These are phyloP conservation scores for Camellia sinensis DNA, from an alignment of 148 eudicot species.

Conservation along the genomic window DNA sequence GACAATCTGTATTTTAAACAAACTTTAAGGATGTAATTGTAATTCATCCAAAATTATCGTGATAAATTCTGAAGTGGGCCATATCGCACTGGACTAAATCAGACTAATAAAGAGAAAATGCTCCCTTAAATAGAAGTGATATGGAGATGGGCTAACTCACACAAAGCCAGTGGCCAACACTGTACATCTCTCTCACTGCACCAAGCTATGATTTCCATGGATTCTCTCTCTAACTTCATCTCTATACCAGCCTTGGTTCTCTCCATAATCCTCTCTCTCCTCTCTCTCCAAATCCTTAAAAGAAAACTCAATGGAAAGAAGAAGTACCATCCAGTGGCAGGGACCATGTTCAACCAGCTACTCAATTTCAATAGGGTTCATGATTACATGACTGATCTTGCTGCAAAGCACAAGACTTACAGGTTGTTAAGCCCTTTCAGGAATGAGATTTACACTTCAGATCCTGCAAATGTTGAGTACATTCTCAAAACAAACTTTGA, in stretches of 20 bases:
- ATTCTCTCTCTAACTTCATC: not conserved
- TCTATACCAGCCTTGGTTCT: not conserved
- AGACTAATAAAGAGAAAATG: too few relatives aligned
- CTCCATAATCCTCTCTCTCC: constrained; percentile 16
- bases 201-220: constrained; percentile 4
- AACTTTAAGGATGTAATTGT: too few relatives aligned
- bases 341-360: constrained; percentile 48
- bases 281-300: constrained; percentile 11
- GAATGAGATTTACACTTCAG: constrained; percentile 58
- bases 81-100: too few relatives aligned
- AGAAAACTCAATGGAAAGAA: constrained; percentile 14
- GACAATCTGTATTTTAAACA: too few relatives aligned
- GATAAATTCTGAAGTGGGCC: too few relatives aligned
- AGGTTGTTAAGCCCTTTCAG: constrained; percentile 51
- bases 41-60: too few relatives aligned
- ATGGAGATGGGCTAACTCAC: too few relatives aligned
- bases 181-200: too few relatives aligned
- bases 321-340: constrained; percentile 56
- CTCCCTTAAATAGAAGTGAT: too few relatives aligned
- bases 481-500: constrained; percentile 63
- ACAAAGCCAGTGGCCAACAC: not conserved
- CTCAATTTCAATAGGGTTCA: constrained; percentile 52
- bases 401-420: constrained; percentile 52
- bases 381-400: constrained; percentile 59
- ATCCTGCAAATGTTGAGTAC: constrained; percentile 64